Conservation (phyloP, 176 grass and related monocot species). For the Ampelocalamus luodianensis region DNA sequence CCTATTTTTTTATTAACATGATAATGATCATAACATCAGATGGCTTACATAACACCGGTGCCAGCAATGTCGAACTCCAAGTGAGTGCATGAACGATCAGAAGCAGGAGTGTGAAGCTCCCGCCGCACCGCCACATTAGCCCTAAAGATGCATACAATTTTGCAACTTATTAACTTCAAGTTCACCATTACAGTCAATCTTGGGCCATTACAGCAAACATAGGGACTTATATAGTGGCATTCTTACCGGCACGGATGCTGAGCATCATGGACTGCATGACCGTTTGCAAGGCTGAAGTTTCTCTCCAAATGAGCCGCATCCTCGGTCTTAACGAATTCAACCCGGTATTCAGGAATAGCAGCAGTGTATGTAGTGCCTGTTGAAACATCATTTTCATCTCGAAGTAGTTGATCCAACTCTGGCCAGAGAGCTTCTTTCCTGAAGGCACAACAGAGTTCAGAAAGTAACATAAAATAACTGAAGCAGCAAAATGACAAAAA, state of each 20-base stretch:
- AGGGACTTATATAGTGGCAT: not conserved
- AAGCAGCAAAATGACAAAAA: not conserved
- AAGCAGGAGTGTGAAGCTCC: constrained; percentile 89
- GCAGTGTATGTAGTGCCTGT: constrained; percentile 73
- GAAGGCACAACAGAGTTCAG: constrained; percentile 30
- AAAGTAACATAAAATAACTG: not conserved
- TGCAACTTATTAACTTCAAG: constrained; percentile 16
- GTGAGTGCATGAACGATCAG: constrained; percentile 91
- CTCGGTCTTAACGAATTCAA: constrained; percentile 70
- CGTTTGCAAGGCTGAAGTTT: constrained; percentile 83
- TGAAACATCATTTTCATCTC: constrained; percentile 68
- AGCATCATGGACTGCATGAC: constrained; percentile 79
- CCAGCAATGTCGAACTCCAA: constrained; percentile 93
- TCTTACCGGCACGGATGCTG: constrained; percentile 89
- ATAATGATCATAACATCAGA: constrained; percentile 9
- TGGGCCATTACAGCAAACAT: not conserved
- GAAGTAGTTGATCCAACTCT: constrained; percentile 77
- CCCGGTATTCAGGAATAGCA: constrained; percentile 86
- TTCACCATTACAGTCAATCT: not conserved
- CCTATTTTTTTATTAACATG: constrained; percentile 2
- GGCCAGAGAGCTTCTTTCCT: constrained; percentile 93
- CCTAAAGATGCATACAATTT: constrained; percentile 49
- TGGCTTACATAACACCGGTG: constrained; percentile 76
- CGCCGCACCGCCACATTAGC: constrained; percentile 67
- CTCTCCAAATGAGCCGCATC: constrained; percentile 66